These are phyloP conservation scores for Vitellaria paradoxa DNA, from an alignment of 179 eudicot genomes.

Conservation along the genomic window DNA sequence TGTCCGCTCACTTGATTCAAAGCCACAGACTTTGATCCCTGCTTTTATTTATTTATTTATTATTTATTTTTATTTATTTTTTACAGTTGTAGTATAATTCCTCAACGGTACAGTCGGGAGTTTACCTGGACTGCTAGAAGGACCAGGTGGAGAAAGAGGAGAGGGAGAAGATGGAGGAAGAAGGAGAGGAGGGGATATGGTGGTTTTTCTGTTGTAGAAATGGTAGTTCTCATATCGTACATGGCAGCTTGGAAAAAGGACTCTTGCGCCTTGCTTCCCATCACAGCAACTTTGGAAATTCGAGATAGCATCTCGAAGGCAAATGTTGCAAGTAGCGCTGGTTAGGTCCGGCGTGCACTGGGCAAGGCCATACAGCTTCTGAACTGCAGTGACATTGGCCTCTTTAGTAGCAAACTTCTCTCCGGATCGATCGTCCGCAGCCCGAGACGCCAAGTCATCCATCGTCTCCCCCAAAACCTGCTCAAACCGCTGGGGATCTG, in stretches of 20 bases:
- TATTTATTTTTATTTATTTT: too few species aligned
- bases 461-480: too few species aligned
- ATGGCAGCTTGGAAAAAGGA: conserved; percentile 12
- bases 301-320: background rate
- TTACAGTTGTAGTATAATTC: too few species aligned
- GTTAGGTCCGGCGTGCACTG: too few species aligned
- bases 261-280: background rate
- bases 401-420: background rate
- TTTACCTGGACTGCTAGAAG: background rate
- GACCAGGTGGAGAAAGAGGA: too few species aligned
- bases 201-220: background rate
- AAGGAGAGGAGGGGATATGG: background rate
- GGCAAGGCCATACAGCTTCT: too few species aligned
- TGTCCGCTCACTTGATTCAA: too few species aligned
- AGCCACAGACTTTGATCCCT: too few species aligned
- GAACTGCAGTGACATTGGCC: conserved; percentile 2
- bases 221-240: background rate
- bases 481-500: background rate
- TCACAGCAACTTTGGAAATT: background rate
- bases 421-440: background rate
- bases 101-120: too few species aligned
- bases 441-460: background rate
- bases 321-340: conserved; percentile 7
- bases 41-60: too few species aligned
- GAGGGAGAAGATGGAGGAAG: background rate